Base-by-base conservation (phyloP, 2,329 filamentous ascomycete species). In the Alternaria gaisen region DNA sequence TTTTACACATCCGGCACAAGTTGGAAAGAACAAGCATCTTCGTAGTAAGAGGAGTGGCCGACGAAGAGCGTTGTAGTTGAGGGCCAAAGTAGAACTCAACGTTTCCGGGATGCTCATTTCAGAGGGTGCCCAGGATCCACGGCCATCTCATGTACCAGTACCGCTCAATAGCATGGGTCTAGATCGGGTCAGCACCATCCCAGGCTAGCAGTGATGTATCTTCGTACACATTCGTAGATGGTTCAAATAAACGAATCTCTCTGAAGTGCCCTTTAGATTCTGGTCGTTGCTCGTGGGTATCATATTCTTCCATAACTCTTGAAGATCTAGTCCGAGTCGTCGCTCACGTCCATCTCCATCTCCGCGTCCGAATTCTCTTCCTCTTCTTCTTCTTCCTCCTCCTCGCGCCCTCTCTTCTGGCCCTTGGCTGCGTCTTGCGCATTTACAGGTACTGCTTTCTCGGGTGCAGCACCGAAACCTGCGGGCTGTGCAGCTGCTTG, bases 331-430 rank as follows among this genome's bases (percentile, higher is more conserved):
- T 73, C 71, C 69, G 84, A 87, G 74, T 94, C 91, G 72, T 92
- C 90, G 60, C 89, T 91, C 70, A 92, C 90, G 67, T 91, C 85
- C 85, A 87, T 87, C 22, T 83, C 82, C 51, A 87, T 88, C 43
- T 83, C 83, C 3, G 85, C 86, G 22, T 81, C 82, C 3, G 80
- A 83, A 44, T 84, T 84, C 57, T 85, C 84, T 40, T 86, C 78
- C 38, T 81, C 85, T 55, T 90, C 87, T 38, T 81, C n/a, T n/a
- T n/a, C 85, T 55, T 90, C 87, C 36, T 85, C 84, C 48, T 89
- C 74, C 58, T 82, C 88, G 69, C 91, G 86, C 59, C 85, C 84
- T 72, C 92, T 85, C 82, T 96, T 96, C 70, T 83, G 79, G 59
- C 77, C 85, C 77, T 85, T 90, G 63, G 65, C 83, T 81, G 70